Evolutionary conservation across 1,284 basidiomycete genomes (phyloP).

Genomic region (Ustilago vetiveriae): DNA sequence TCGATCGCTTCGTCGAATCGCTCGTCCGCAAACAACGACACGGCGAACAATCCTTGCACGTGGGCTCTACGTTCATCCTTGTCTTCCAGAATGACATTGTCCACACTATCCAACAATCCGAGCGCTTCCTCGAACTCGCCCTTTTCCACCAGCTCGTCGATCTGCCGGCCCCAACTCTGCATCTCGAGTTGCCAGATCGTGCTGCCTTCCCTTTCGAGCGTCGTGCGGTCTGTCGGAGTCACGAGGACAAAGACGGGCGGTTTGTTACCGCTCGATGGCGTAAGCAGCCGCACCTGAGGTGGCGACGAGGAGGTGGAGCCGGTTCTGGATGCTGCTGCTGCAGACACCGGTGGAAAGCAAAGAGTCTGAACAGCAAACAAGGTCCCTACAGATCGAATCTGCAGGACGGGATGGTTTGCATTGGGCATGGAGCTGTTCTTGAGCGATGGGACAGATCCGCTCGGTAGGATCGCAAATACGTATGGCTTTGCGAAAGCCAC

Average conservation of each 20-base stretch:
- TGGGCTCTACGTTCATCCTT: constrained; percentile 66
- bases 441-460: constrained; percentile 43
- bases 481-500: constrained; percentile 84
- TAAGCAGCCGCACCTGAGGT: constrained; percentile 44
- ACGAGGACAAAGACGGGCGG: constrained; percentile 49
- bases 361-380: constrained; percentile 56
- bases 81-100: constrained; percentile 74
- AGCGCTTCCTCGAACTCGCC: constrained; percentile 84
- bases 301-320: constrained; percentile 8
- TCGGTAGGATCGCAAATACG: constrained; percentile 72
- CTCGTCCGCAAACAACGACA: constrained; percentile 77
- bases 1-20: constrained; percentile 83
- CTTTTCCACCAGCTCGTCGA: constrained; percentile 81
- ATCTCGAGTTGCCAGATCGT: constrained; percentile 80
- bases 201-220: constrained; percentile 52
- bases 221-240: constrained; percentile 30
- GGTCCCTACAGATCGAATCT: constrained; percentile 53
- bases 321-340: neutral
- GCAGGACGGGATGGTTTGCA: constrained; percentile 43
- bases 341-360: constrained; percentile 42
- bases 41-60: constrained; percentile 73
- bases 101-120: constrained; percentile 78
- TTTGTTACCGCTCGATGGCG: constrained; percentile 41
- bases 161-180: constrained; percentile 79
- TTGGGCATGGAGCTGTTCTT: constrained; percentile 36